These are phyloP conservation scores for Aspergillus biplanus DNA, from an alignment of 495 filamentous ascomycete species.

Conservation along the genomic window DNA sequence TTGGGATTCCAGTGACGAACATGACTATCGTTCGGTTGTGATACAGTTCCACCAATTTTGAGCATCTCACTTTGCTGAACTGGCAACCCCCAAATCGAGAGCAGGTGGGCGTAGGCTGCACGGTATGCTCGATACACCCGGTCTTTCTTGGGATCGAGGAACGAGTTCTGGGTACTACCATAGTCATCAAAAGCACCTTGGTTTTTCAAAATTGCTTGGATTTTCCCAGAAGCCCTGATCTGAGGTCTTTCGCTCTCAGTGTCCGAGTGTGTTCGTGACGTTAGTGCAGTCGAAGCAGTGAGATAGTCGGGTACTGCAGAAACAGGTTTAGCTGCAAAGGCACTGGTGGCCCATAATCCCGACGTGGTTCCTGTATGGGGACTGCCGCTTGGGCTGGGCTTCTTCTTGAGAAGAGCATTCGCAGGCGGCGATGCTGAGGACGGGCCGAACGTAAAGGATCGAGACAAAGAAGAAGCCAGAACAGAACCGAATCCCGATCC, in stretches of 20 bases:
- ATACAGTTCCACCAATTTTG: conserved; percentile 60
- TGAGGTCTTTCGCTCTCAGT: conserved; percentile 47
- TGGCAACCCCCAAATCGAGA: conserved; percentile 81
- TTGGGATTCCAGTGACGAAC: conserved; percentile 29
- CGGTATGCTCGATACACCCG: conserved; percentile 72
- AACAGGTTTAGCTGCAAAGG: conserved; percentile 53
- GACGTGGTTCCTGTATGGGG: conserved; percentile 62
- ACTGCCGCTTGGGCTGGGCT: conserved; percentile 68
- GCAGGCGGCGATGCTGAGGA: conserved; percentile 69
- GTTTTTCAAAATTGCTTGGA: conserved; percentile 73
- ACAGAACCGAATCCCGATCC: conserved; percentile 57
- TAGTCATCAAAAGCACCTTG: conserved; percentile 78
- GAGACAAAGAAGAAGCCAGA: conserved; percentile 71
- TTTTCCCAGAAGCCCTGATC: conserved; percentile 34
- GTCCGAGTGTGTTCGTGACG: conserved; percentile 47
- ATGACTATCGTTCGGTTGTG: conserved; percentile 22
- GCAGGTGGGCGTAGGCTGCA: conserved; percentile 76
- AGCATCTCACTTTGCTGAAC: conserved; percentile 77
- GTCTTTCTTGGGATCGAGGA: conserved; percentile 68
- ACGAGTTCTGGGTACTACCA: conserved; percentile 64
- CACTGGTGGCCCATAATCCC: conserved; percentile 67
- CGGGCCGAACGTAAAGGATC: conserved; percentile 66
- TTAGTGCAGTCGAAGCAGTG: conserved; percentile 31
- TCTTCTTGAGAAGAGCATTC: conserved; percentile 55
- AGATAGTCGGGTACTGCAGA: conserved; percentile 38